A percentile compares a stretch with the other conserved stretches of the same genome.
phyloP scores from a whole-genome alignment of 1,139 yeast species.

The Pichia sp. region DNA sequence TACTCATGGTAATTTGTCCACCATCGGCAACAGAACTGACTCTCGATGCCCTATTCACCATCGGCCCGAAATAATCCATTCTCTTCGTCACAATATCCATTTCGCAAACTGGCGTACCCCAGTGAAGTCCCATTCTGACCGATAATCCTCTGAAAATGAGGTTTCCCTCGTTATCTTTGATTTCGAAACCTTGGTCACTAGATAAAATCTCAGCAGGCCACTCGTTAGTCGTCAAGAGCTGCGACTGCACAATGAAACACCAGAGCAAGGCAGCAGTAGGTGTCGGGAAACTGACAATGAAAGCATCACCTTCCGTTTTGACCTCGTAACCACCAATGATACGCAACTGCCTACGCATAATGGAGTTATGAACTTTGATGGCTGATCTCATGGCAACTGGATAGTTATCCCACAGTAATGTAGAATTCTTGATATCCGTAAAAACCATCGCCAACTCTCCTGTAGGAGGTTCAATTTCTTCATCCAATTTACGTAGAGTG shows the following conservation, averaged over 20 bases:
- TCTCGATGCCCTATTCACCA: constrained; percentile 94
- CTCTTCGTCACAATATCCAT: constrained; percentile 90
- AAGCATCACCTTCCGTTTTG: constrained; percentile 98
- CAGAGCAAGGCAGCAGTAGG: constrained; percentile 87
- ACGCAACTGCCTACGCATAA: constrained; percentile 90
- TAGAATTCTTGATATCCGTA: constrained; percentile 94
- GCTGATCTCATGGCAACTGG: constrained; percentile 97
- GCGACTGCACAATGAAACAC: constrained; percentile 92
- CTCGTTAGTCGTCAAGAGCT: constrained; percentile 68
- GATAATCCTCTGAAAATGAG: constrained; percentile 80
- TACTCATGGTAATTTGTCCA: constrained; percentile 88
- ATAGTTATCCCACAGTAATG: constrained; percentile 86
- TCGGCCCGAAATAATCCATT: constrained; percentile 98
- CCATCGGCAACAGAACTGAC: constrained; percentile 96
- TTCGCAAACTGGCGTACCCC: constrained; percentile 98
- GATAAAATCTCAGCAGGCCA: constrained; percentile 95
- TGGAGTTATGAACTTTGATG: constrained; percentile 84
- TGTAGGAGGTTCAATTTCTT: constrained; percentile 91
- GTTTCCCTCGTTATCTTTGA: constrained; percentile 62
- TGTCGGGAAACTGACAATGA: constrained; percentile 96
- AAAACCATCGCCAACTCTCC: constrained; percentile 94
- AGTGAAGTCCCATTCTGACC: constrained; percentile 96
- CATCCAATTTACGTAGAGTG: constrained; percentile 75
- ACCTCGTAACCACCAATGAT: constrained; percentile 97
- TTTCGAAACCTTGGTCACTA: constrained; percentile 78